These are phyloP conservation scores for Venustampulla echinocandica DNA, from an alignment of 495 filamentous ascomycete genomes.

Conservation along the genomic window DNA sequence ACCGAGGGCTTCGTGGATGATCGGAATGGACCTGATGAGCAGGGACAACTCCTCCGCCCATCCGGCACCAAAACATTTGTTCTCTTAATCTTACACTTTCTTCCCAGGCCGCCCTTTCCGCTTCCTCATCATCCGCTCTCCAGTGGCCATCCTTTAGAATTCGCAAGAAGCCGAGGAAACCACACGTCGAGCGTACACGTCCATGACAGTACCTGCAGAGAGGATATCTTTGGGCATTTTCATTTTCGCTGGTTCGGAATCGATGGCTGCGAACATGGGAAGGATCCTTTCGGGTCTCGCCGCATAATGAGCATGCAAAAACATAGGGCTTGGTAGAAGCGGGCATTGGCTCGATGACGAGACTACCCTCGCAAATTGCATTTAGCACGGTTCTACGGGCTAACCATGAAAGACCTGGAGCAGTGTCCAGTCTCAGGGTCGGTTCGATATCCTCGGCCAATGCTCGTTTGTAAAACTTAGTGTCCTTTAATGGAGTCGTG, in stretches of 20 bases:
- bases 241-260: constrained; percentile 78
- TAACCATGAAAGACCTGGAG: constrained; percentile 89
- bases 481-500: constrained; percentile 59
- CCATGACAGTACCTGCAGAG: constrained; percentile 80
- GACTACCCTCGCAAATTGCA: constrained; percentile 74
- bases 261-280: constrained; percentile 71
- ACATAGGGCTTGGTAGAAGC: constrained; percentile 44
- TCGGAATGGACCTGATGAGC: constrained; percentile 12
- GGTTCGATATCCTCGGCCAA: constrained; percentile 90
- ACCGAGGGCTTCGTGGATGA: constrained; percentile 8
- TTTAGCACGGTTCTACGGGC: constrained; percentile 73
- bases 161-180: constrained; percentile 83
- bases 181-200: constrained; percentile 78
- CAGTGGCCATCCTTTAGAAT: constrained; percentile 86
- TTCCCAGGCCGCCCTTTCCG: constrained; percentile 76
- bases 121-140: constrained; percentile 46
- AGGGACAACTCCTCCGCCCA: constrained; percentile 44
- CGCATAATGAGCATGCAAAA: constrained; percentile 81
- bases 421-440: constrained; percentile 76
- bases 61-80: constrained; percentile 90
- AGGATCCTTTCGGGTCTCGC: constrained; percentile 64
- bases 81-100: constrained; percentile 83
- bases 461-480: constrained; percentile 84
- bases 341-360: constrained; percentile 83
- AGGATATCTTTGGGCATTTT: constrained; percentile 72